A percentile compares a stretch with the other conserved stretches of the same genome.
phyloP scores from a whole-genome alignment of 495 filamentous ascomycete species.

The Hypomontagnella monticulosa region DNA sequence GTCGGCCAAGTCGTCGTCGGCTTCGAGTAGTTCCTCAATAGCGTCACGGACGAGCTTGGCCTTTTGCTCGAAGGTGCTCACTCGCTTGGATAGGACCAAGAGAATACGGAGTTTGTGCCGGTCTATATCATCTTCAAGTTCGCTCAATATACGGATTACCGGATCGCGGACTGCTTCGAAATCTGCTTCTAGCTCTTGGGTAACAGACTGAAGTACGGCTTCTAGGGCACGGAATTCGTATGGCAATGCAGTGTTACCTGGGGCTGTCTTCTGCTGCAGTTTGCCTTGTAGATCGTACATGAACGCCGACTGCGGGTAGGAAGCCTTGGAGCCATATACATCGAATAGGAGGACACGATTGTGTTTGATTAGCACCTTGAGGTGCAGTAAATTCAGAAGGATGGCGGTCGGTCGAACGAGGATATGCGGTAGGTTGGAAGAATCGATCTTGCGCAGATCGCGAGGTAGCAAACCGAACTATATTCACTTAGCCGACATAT shows the following conservation, averaged over 20 bases:
- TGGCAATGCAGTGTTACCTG: conserved; percentile 64
- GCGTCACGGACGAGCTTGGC: conserved; percentile 93
- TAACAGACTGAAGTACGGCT: conserved; percentile 83
- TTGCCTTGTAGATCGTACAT: conserved; percentile 87
- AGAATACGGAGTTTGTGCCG: conserved; percentile 90
- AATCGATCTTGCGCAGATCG: conserved; percentile 97
- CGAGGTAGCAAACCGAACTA: conserved; percentile 95
- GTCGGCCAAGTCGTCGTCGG: conserved; percentile 91
- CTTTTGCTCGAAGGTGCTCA: conserved; percentile 97
- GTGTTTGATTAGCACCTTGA: conserved; percentile 92
- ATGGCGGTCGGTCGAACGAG: conserved; percentile 94
- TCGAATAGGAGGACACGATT: conserved; percentile 96
- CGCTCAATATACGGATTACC: conserved; percentile 84
- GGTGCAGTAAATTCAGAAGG: conserved; percentile 90
- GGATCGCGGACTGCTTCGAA: conserved; percentile 93
- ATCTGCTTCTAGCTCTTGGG: conserved; percentile 86
- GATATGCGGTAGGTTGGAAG: conserved; percentile 96
- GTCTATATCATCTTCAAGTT: conserved; percentile 97
- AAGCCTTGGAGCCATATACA: conserved; percentile 92
- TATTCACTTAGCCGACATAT: conserved; percentile 39
- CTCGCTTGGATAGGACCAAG: conserved; percentile 90
- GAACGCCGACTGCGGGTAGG: conserved; percentile 93
- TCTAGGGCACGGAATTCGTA: conserved; percentile 83
- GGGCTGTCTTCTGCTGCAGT: conserved; percentile 62
- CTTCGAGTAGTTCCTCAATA: conserved; percentile 95